Base-by-base conservation (phyloP, 257 asterid species). In the Gentiana straminea region DNA sequence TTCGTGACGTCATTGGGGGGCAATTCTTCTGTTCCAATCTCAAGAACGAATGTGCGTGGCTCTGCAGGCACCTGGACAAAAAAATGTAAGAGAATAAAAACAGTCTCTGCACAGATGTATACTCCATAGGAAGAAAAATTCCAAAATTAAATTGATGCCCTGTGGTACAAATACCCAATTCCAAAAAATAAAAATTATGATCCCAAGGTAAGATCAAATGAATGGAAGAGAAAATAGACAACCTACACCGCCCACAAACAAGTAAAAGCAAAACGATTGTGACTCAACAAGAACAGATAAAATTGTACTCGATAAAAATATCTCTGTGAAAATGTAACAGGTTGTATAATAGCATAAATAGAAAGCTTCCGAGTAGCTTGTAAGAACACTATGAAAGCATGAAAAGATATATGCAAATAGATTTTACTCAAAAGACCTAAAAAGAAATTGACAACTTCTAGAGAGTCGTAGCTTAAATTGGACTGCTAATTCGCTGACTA, bases 21-120 rank as follows among this genome's bases (percentile, higher is more conserved):
- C 66, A 91, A 78, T 75, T 91, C 98, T 76, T 91, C 98, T 2
- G 88, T 83, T 65, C 98, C 98, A 61, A 91, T 84, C 73, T 91
- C 98, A 70, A 91, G 95, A 68, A 83, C 69, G 72, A 91, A 81
- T 47, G 69, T 49, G 34, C 81, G 81, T 55, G 92, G 81, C 70
- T 73, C 81, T 46, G 68, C 71, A 61, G 84, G 72, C 60, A 78
- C 86, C 98, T 91, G 79, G 41, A 72, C 66, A 64, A 46, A 64
- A 45, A 62, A 66, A 6, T 45, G 58, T 45, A 67, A 47, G 46
- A 44, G 53, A 51, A 13, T 35, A 64, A 53, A 2, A 13, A 38
- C 4, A 51, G 34, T 52, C 39, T 55, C 35, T 63, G 54, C 54
- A 56, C 50, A 51, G 54, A 48, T 3, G 9, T 37, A 11, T 4